phyloP scores from a whole-genome alignment of 148 eudicot genomes.

The Mesembryanthemum crystallinum region DNA sequence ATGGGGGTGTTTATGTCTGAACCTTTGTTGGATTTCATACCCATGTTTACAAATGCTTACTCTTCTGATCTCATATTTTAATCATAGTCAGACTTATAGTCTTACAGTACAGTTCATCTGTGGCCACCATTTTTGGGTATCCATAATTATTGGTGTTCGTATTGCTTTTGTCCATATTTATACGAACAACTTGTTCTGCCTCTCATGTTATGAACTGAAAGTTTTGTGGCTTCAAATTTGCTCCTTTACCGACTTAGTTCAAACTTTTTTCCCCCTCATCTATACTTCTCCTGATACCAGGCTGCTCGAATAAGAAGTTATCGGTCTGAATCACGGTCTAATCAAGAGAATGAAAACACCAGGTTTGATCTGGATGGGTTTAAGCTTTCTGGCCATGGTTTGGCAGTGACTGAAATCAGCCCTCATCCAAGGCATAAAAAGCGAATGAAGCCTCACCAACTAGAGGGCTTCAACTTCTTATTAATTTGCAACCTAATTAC shows the following conservation, averaged over 20 bases:
- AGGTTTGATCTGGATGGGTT: conserved; percentile 33
- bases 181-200: background rate
- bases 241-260: background rate
- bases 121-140: background rate
- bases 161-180: background rate
- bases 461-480: too few relatives aligned
- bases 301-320: conserved; percentile 55
- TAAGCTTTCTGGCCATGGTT: too few relatives aligned
- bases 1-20: background rate
- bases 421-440: too few relatives aligned
- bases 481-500: too few relatives aligned
- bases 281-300: conserved; percentile 36
- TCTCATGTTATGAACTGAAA: background rate
- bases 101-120: background rate
- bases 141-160: background rate
- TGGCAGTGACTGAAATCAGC: too few relatives aligned
- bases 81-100: background rate
- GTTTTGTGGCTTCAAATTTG: background rate
- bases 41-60: background rate
- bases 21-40: background rate
- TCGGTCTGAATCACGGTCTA: conserved; percentile 43
- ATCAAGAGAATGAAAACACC: conserved; percentile 36
- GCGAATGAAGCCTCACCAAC: too few relatives aligned
- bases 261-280: background rate
- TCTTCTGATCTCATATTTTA: background rate